phyloP scores from a whole-genome alignment of 192 early-diverging fungal species.

The Paraglomus occultum region DNA sequence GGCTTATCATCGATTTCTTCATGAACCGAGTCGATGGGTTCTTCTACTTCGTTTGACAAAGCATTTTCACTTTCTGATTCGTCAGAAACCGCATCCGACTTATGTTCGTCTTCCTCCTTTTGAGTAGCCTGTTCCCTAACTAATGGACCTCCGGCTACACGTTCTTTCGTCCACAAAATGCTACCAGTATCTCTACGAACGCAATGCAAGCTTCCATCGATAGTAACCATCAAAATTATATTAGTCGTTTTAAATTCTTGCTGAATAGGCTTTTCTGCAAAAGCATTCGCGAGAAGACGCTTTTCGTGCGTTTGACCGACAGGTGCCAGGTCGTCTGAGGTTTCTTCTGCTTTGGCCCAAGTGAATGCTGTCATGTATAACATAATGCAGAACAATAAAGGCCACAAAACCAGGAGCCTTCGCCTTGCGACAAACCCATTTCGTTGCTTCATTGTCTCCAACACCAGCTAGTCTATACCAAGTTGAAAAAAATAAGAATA shows the following conservation, averaged over 20 bases:
- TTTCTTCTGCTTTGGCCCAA: no score
- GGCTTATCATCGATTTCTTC: slow-evolving; percentile 3
- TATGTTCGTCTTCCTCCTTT: background rate
- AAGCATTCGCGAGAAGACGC: no score
- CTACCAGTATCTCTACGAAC: slow-evolving; percentile 53
- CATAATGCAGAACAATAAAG: no score
- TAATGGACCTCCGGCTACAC: slow-evolving; percentile 50
- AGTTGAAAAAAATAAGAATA: no score
- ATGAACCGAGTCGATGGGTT: slow-evolving; percentile 6
- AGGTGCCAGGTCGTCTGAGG: no score
- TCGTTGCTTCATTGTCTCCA: no score
- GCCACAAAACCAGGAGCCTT: no score
- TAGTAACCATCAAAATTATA: slow-evolving; percentile 63
- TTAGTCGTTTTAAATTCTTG: slow-evolving; percentile 26
- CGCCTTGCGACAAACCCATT: no score
- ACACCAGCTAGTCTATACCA: no score
- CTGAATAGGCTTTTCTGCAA: no score
- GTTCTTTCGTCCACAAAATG: slow-evolving; percentile 59
- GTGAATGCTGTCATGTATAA: no score
- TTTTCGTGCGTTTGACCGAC: no score
- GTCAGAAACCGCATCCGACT: background rate
- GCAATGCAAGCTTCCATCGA: slow-evolving; percentile 74
- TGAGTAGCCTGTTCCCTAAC: slow-evolving; percentile 24
- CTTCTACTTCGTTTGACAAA: background rate
- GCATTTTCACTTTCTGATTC: slow-evolving; percentile 28